These are phyloP conservation scores for Eimeria acervulina DNA, from an alignment of 169 alveolate species.

Conservation along the genomic window DNA sequence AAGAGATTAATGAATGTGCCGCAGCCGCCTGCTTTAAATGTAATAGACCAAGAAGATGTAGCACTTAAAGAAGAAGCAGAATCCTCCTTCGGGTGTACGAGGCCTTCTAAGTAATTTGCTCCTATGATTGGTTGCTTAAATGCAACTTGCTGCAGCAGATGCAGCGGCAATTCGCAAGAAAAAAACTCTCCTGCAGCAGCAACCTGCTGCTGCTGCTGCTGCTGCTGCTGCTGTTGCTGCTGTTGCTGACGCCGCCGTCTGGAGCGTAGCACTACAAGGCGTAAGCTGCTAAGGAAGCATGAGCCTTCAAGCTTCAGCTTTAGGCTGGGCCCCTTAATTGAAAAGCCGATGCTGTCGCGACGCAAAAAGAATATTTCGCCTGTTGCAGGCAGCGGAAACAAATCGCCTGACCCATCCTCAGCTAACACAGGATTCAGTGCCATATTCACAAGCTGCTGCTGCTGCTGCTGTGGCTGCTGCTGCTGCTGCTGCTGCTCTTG, in stretches of 20 bases:
- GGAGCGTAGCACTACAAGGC: conserved; percentile 22
- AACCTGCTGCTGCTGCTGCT: not conserved
- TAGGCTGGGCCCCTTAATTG: conserved; percentile 9
- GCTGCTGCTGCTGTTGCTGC: not conserved
- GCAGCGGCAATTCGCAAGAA: conserved; percentile 78
- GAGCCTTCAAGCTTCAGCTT: conserved; percentile 1
- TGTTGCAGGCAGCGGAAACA: conserved; percentile 74
- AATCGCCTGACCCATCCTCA: not conserved
- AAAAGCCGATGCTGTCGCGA: conserved; percentile 56
- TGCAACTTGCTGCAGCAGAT: conserved; percentile 22
- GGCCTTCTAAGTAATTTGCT: conserved; percentile 77
- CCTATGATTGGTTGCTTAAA: conserved; percentile 81
- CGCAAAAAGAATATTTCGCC: conserved; percentile 77
- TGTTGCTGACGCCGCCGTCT: conserved; percentile 39
- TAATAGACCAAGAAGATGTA: conserved; percentile 37
- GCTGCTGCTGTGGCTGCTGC: not conserved
- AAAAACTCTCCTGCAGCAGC: not conserved
- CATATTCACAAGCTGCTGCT: not conserved
- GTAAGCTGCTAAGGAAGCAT: conserved; percentile 61
- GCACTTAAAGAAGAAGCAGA: conserved; percentile 31
- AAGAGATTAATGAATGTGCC: conserved; percentile 73
- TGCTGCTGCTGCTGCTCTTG: not conserved
- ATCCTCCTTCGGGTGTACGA: conserved; percentile 35
- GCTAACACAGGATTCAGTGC: conserved; percentile 34
- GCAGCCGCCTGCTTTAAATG: conserved; percentile 81